Evolutionary conservation across 2,329 filamentous ascomycete genomes (phyloP).

Genomic region (Macroventuria anomochaeta): DNA sequence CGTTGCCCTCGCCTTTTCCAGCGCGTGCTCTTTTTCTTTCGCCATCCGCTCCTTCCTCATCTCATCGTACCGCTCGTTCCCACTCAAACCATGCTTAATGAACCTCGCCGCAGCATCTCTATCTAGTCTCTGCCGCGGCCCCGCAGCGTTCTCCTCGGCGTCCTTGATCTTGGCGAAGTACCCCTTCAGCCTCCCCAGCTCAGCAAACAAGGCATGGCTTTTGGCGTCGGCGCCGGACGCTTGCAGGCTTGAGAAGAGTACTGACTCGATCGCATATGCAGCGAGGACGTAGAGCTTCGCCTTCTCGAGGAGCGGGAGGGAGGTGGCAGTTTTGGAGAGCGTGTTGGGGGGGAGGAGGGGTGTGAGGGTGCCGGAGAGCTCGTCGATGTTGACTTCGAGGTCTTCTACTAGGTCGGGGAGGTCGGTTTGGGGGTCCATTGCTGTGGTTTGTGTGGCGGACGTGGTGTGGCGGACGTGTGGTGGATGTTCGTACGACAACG

Average conservation of each 20-base stretch:
- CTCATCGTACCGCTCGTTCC: conserved; percentile 55
- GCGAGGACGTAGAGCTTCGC: conserved; percentile 90
- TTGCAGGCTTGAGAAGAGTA: conserved; percentile 83
- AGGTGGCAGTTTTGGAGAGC: conserved; percentile 72
- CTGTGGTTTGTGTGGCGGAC: background rate
- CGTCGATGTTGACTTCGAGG: conserved; percentile 79
- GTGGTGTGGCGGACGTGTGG: background rate
- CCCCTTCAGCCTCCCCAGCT: conserved; percentile 84
- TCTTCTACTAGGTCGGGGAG: conserved; percentile 73
- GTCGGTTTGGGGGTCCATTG: conserved; percentile 61
- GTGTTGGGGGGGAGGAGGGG: conserved; percentile 72
- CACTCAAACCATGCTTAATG: conserved; percentile 76
- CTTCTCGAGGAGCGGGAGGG: conserved; percentile 90
- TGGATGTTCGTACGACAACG: no score
- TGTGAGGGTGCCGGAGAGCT: conserved; percentile 73
- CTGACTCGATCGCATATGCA: conserved; percentile 87
- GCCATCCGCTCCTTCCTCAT: conserved; percentile 47
- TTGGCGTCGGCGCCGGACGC: conserved; percentile 81
- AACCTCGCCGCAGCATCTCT: conserved; percentile 81
- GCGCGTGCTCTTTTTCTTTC: conserved; percentile 42
- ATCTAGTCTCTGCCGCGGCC: conserved; percentile 64
- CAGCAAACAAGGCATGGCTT: conserved; percentile 81
- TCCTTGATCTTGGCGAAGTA: conserved; percentile 93
- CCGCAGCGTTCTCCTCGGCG: conserved; percentile 59
- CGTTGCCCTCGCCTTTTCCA: conserved; percentile 27